Percentiles rank a stretch among this genome's conserved stretches.
Evolutionary conservation across 192 early-diverging fungal genomes (phyloP).

Genomic region (Pecoramyces ruminantium): DNA sequence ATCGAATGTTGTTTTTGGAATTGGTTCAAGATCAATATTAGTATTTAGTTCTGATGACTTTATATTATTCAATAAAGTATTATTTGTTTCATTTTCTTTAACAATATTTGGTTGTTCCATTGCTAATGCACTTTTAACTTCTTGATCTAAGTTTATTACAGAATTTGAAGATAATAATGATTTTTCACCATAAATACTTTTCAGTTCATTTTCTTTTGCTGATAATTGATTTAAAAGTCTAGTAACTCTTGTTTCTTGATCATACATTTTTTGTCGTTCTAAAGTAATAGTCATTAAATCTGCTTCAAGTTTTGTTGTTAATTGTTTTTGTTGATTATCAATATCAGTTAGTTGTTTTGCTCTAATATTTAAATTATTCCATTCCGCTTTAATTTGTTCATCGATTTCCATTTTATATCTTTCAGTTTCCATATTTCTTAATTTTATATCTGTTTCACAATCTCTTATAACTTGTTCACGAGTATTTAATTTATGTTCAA

Average conservation of each 20-base stretch:
- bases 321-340: not conserved
- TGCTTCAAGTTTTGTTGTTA: not conserved
- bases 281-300: not conserved
- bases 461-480: not conserved
- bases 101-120: not conserved
- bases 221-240: not conserved
- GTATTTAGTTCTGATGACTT: not conserved
- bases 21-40: not conserved
- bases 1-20: not conserved
- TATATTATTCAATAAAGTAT: not conserved
- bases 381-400: not conserved
- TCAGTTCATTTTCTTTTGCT: not conserved
- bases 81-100: not conserved
- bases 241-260: not conserved
- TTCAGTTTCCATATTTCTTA: not conserved
- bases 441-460: not conserved
- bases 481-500: not conserved
- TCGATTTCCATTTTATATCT: not conserved
- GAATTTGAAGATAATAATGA: not conserved
- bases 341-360: not conserved
- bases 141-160: not conserved
- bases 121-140: not conserved
- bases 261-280: not conserved
- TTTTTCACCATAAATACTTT: not conserved
- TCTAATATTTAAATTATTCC: not conserved